Base-by-base conservation (phyloP, 2,329 filamentous ascomycete species). In the Calonectria multiphialidica region DNA sequence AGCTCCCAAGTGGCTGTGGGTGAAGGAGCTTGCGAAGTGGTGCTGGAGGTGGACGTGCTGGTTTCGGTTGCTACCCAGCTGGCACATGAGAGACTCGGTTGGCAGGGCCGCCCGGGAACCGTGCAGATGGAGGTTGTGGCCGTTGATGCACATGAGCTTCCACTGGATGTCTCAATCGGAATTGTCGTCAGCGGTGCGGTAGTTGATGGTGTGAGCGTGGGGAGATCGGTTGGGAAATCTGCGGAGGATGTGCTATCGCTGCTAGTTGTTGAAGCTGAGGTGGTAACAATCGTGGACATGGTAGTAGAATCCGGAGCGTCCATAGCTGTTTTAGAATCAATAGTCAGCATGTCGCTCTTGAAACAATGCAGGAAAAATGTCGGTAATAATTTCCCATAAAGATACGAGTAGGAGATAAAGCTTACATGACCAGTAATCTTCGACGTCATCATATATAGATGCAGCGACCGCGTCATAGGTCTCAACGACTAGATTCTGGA, bases 361-460 rank as follows among this genome's bases (percentile, higher is more conserved):
- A 18, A 28, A 59, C 23, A 16, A 45, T 7, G 2, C 23, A 12
- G 33, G 35, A 23, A 28, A 13, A 28, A 5, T 9, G 13, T 40
- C 7, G 2, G 15, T 40, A 25, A 1, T 6, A 15, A 40, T 13
- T 23, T 2, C 8, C 28, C 28, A 30, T 30, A 30, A 15, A 10
- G 10, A 9, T 2, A 4, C 1, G n/a, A 10, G 7, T 8, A 6
- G n/a, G n/a, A 59, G 10, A 16, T 9, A 23, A 12, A 5, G 9
- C 70, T 68, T 16, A 72, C 70, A 42, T 23, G 70, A 72, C 59
- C 65, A 72, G 23, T 23, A 72, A 2, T 6, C n/a, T 5, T 68
- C 70, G 42, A 72, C 64, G 10, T 25, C 53, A 16, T 12, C 28
- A 30, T 47, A 72, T 9, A 68, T 10, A 25, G 70, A 59, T 7